Percentiles rank a stretch among this genome's conserved stretches.
Evolutionary conservation across 768 basidiomycete species (phyloP).

Genomic region (Chalciporus chontae): DNA sequence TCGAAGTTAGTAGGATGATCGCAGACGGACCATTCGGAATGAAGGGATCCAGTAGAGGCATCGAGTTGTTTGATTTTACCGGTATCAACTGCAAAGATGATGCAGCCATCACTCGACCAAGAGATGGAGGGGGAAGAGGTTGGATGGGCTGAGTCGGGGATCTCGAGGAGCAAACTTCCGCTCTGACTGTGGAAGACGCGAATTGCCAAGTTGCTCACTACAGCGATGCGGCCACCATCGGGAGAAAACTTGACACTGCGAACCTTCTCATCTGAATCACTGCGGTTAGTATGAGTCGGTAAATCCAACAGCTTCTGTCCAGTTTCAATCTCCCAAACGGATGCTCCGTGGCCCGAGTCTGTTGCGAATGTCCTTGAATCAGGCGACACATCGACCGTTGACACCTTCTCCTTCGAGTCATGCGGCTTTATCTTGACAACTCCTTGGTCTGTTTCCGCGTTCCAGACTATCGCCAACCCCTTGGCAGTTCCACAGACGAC

Average conservation of each 20-base stretch:
- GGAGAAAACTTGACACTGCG: constrained; percentile 7
- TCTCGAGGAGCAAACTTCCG: constrained; percentile 1
- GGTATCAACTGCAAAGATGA: constrained; percentile 3
- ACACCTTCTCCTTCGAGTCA: constrained; percentile 3
- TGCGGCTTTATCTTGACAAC: constrained; percentile 2
- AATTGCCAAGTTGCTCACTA: constrained; percentile 4
- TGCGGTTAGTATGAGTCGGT: too few species aligned
- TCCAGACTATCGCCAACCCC: constrained; percentile 5
- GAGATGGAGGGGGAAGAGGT: constrained; percentile 1
- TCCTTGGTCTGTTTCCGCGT: background rate
- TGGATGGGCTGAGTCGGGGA: background rate
- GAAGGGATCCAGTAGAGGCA: background rate
- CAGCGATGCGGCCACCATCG: constrained; percentile 2
- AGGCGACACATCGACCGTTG: constrained; percentile 5
- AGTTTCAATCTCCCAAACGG: constrained; percentile 1
- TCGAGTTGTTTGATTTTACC: constrained; percentile 1
- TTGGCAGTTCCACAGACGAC: constrained; percentile 4
- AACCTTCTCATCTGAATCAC: too few species aligned
- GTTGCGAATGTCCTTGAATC: constrained; percentile 6
- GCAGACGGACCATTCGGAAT: background rate
- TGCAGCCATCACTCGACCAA: constrained; percentile 7
- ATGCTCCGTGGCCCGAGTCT: constrained; percentile 5
- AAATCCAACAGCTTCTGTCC: background rate
- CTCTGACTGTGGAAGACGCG: constrained; percentile 4
- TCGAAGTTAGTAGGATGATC: background rate